phyloP scores from a whole-genome alignment of 306 rosid genomes.

The Astragalus glycyphyllos region DNA sequence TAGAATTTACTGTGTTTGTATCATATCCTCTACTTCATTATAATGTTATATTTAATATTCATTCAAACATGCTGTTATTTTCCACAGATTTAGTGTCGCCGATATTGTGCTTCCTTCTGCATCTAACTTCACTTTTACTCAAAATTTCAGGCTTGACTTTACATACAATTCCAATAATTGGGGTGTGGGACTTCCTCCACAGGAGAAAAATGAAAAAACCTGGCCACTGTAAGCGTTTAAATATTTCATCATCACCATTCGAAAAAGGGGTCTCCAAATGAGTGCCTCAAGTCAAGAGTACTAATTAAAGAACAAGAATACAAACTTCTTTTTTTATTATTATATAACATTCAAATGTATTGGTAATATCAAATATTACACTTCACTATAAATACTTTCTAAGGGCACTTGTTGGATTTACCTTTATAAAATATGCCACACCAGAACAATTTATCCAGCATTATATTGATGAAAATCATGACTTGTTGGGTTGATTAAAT shows the following conservation, averaged over 20 bases:
- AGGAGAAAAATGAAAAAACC: slow-evolving; percentile 74
- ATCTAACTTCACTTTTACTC: slow-evolving; percentile 28
- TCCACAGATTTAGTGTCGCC: slow-evolving; percentile 27
- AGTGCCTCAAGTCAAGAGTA: neutral
- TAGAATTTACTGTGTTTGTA: slow-evolving; percentile 32
- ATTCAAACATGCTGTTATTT: slow-evolving; percentile 16
- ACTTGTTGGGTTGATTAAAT: slow-evolving; percentile 7
- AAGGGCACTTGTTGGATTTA: neutral
- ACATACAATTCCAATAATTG: slow-evolving; percentile 81
- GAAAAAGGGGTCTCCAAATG: neutral
- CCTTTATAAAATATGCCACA: slow-evolving; percentile 12
- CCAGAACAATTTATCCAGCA: slow-evolving; percentile 1
- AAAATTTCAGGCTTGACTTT: slow-evolving; percentile 79
- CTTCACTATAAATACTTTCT: neutral
- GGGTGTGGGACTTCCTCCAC: slow-evolving; percentile 97
- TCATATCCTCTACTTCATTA: slow-evolving; percentile 18
- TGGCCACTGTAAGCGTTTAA: slow-evolving; percentile 83
- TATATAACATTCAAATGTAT: neutral
- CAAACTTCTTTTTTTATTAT: neutral
- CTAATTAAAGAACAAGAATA: neutral
- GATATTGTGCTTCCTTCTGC: slow-evolving; percentile 32
- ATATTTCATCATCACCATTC: slow-evolving; percentile 4
- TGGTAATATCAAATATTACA: slow-evolving; percentile 2
- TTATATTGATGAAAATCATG: slow-evolving; percentile 1
- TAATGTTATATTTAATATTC: slow-evolving; percentile 15